phyloP scores from a whole-genome alignment of 1,284 basidiomycete species.

The Athelia psychrophila region DNA sequence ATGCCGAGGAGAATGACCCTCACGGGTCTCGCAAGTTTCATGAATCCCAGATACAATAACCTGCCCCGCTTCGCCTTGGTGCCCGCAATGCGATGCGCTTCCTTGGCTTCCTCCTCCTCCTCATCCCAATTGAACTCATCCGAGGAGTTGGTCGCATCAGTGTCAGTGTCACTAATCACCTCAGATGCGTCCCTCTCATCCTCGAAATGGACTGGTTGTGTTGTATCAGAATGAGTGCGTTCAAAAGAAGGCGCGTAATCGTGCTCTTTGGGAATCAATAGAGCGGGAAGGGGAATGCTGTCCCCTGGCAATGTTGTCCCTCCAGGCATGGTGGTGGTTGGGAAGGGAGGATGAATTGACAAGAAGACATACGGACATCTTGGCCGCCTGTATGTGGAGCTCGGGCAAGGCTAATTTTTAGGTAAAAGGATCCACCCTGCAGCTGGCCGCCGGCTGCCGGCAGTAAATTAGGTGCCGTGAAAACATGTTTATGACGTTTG shows the following conservation, averaged over 20 bases:
- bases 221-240: neutral
- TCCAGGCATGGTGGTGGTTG: neutral
- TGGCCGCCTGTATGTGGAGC: too few relatives aligned
- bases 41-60: conserved; percentile 60
- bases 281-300: neutral
- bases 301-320: neutral
- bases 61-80: conserved; percentile 41
- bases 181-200: conserved; percentile 27
- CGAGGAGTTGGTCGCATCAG: conserved; percentile 57
- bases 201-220: neutral
- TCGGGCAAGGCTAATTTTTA: too few relatives aligned
- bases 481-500: too few relatives aligned
- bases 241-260: conserved; percentile 18
- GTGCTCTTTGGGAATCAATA: conserved; percentile 13
- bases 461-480: too few relatives aligned
- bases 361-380: too few relatives aligned
- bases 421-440: too few relatives aligned
- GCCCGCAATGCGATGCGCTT: conserved; percentile 16
- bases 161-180: conserved; percentile 46
- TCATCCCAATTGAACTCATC: conserved; percentile 79
- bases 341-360: neutral
- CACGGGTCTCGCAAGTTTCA: conserved; percentile 62
- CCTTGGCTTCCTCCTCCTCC: conserved; percentile 34
- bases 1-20: conserved; percentile 53
- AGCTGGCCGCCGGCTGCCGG: too few relatives aligned